Evolutionary conservation across 179 eudicot species (phyloP).

Genomic region (Heliamphora pulchella): DNA sequence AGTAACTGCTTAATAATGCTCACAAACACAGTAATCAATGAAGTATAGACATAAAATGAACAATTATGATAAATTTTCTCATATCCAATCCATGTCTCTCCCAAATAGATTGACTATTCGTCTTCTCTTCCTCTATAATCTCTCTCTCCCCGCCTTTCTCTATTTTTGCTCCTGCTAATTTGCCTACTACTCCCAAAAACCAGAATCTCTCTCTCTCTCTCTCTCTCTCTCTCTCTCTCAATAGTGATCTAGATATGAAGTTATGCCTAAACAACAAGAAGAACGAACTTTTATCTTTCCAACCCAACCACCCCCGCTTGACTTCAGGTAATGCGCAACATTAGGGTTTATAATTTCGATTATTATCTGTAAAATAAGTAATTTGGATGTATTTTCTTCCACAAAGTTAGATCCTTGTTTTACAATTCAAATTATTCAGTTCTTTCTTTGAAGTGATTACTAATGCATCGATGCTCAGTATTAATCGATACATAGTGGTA

Average conservation of each 20-base stretch:
- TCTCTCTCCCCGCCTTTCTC: not conserved
- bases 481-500: too few relatives aligned
- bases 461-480: too few relatives aligned
- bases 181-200: not conserved
- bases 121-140: not conserved
- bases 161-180: not conserved
- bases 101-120: not conserved
- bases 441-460: too few relatives aligned
- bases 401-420: too few relatives aligned
- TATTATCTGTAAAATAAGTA: too few relatives aligned
- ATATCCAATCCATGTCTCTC: not conserved
- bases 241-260: not conserved
- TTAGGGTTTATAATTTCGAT: not conserved
- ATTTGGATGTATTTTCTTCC: too few relatives aligned
- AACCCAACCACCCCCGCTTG: conserved; percentile 30
- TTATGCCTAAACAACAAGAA: conserved; percentile 19
- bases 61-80: not conserved
- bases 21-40: conserved; percentile 1
- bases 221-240: too few relatives aligned
- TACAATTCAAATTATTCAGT: not conserved
- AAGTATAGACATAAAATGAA: not conserved
- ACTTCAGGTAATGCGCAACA: conserved; percentile 33
- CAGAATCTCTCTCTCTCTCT: not conserved
- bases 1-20: too few relatives aligned
- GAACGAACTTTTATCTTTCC: conserved; percentile 34